phyloP scores from a whole-genome alignment of 2,329 filamentous ascomycete species.

The Alternaria hordeiaustralica region DNA sequence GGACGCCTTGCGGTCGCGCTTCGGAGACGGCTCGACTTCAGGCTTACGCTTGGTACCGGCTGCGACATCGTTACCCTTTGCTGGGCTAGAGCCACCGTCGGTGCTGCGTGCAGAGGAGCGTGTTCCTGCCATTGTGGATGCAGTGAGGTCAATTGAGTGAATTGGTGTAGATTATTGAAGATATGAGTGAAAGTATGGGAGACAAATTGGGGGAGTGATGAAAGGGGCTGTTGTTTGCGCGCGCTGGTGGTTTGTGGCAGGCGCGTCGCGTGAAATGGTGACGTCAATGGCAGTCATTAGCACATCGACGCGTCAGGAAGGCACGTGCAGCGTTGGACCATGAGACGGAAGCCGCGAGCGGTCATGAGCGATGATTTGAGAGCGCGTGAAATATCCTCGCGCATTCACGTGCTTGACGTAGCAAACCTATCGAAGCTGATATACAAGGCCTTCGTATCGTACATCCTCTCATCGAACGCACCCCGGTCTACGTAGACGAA shows the following conservation, averaged over 20 bases:
- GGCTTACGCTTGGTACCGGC: constrained; percentile 51
- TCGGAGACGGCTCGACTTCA: constrained; percentile 46
- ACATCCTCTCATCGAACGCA: neutral
- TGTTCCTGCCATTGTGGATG: constrained; percentile 36
- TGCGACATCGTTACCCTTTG: constrained; percentile 37
- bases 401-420: neutral
- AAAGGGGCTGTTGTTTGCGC: neutral
- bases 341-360: neutral
- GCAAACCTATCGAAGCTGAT: neutral
- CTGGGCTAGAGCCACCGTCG: constrained; percentile 25
- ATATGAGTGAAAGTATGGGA: neutral
- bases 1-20: constrained; percentile 51
- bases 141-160: neutral
- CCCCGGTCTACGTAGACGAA: neutral
- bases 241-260: neutral
- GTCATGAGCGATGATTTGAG: neutral
- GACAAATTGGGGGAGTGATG: neutral
- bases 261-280: constrained; percentile 14
- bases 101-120: constrained; percentile 33
- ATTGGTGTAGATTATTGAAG: neutral
- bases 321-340: constrained; percentile 9
- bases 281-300: constrained; percentile 14
- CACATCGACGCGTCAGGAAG: constrained; percentile 14
- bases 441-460: neutral
- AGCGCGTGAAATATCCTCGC: neutral